Percentiles rank a stretch among this genome's conserved stretches.
Conservation (phyloP, 495 filamentous ascomycete genomes). For the Penicillium angulare region DNA sequence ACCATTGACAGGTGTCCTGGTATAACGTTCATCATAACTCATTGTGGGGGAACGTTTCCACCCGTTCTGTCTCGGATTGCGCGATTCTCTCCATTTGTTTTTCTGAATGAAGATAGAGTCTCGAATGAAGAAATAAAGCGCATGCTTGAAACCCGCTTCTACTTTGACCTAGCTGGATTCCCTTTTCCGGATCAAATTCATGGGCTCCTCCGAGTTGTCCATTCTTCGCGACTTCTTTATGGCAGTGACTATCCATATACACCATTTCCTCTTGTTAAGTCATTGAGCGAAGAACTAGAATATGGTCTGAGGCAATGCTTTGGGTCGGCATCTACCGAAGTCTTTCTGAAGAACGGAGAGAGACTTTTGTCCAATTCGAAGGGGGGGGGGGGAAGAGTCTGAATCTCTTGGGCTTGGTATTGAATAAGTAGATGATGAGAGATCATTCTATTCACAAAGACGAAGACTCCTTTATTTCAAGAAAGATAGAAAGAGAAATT, state of each 20-base stretch:
- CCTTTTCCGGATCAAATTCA: conserved; percentile 46
- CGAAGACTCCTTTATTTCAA: too few relatives aligned
- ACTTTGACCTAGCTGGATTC: conserved; percentile 53
- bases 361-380: conserved; percentile 2
- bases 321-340: not conserved
- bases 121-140: conserved; percentile 20
- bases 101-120: conserved; percentile 4
- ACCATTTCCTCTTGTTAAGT: conserved; percentile 5
- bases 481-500: not conserved
- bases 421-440: too few relatives aligned
- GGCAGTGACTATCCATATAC: conserved; percentile 46
- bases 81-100: conserved; percentile 23
- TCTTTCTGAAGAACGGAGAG: conserved; percentile 14
- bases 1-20: conserved; percentile 41
- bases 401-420: too few relatives aligned
- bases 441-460: too few relatives aligned
- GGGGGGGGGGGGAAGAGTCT: too few relatives aligned
- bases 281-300: conserved; percentile 12
- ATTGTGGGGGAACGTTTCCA: conserved; percentile 48
- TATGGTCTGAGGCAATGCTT: conserved; percentile 6
- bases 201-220: conserved; percentile 26
- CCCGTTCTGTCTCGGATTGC: conserved; percentile 44
- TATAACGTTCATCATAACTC: conserved; percentile 48
- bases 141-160: conserved; percentile 37
- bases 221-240: conserved; percentile 39